phyloP scores from a whole-genome alignment of 805 yeast genomes.

The Ogataea methanolica region DNA sequence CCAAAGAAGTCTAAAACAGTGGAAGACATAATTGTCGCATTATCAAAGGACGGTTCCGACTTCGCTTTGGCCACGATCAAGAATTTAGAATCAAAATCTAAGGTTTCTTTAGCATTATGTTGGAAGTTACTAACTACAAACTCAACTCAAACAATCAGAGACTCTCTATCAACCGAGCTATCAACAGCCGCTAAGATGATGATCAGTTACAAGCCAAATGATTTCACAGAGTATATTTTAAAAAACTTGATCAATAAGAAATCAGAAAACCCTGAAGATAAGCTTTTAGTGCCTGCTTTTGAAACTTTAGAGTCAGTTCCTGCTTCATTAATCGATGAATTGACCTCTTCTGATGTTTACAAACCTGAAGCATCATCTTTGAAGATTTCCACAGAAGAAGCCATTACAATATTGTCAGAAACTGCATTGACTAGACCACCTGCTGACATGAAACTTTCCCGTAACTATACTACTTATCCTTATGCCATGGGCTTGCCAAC shows the following conservation, averaged over 20 bases:
- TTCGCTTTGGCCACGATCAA: slow-evolving; percentile 61
- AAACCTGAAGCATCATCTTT: slow-evolving; percentile 18
- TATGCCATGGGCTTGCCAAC: slow-evolving; percentile 74
- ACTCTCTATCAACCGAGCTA: slow-evolving; percentile 70
- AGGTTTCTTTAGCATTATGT: slow-evolving; percentile 72
- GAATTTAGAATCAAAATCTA: slow-evolving; percentile 62
- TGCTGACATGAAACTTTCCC: slow-evolving; percentile 30
- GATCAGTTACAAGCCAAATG: slow-evolving; percentile 40
- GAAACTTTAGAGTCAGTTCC: slow-evolving; percentile 64
- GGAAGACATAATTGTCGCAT: slow-evolving; percentile 51
- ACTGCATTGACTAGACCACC: slow-evolving; percentile 38
- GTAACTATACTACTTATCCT: slow-evolving; percentile 43
- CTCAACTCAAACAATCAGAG: slow-evolving; percentile 48
- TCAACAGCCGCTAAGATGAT: slow-evolving; percentile 73
- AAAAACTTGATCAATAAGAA: slow-evolving; percentile 49
- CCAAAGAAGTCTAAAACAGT: slow-evolving; percentile 35
- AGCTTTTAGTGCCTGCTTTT: slow-evolving; percentile 18
- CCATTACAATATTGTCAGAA: slow-evolving; percentile 20
- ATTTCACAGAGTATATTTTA: slow-evolving; percentile 47
- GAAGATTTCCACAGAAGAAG: slow-evolving; percentile 14
- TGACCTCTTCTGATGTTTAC: slow-evolving; percentile 22
- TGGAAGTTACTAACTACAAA: slow-evolving; percentile 65
- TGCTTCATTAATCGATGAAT: slow-evolving; percentile 55
- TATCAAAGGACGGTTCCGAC: slow-evolving; percentile 50
- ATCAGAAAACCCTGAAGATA: slow-evolving; percentile 23